Evolutionary conservation across 768 basidiomycete species (phyloP).

Genomic region (Psilocybe cyanescens): DNA sequence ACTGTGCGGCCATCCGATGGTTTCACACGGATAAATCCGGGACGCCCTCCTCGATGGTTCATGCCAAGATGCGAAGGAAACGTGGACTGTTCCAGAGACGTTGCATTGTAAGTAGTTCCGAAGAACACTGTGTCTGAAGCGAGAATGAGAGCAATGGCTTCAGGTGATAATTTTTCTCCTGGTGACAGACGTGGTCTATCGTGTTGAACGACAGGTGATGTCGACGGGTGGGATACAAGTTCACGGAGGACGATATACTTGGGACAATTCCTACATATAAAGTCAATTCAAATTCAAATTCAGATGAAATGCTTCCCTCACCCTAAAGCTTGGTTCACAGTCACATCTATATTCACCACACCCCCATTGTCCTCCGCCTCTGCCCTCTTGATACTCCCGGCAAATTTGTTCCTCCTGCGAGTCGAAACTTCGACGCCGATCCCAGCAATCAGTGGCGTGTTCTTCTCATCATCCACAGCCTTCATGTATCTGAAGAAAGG

Average conservation of each 20-base stretch:
- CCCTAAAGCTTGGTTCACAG: constrained; percentile 64
- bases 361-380: constrained; percentile 26
- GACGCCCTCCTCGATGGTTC: constrained; percentile 68
- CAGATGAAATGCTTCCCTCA: constrained; percentile 29
- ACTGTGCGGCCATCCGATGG: constrained; percentile 58
- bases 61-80: constrained; percentile 65
- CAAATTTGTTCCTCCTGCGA: constrained; percentile 65
- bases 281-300: neutral
- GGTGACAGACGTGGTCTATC: constrained; percentile 34
- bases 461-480: constrained; percentile 19
- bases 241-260: constrained; percentile 69
- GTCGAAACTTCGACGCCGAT: constrained; percentile 64
- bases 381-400: constrained; percentile 43
- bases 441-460: constrained; percentile 49
- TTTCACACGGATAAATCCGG: constrained; percentile 63
- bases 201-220: constrained; percentile 41
- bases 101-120: constrained; percentile 52
- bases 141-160: constrained; percentile 50
- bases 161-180: constrained; percentile 49
- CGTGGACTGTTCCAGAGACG: constrained; percentile 34
- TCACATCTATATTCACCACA: constrained; percentile 39
- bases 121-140: constrained; percentile 58
- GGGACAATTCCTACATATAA: constrained; percentile 57
- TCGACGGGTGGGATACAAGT: constrained; percentile 44
- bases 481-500: constrained; percentile 47